Base-by-base conservation (phyloP, 1,139 yeast genomes). In the Pichia sp. region DNA sequence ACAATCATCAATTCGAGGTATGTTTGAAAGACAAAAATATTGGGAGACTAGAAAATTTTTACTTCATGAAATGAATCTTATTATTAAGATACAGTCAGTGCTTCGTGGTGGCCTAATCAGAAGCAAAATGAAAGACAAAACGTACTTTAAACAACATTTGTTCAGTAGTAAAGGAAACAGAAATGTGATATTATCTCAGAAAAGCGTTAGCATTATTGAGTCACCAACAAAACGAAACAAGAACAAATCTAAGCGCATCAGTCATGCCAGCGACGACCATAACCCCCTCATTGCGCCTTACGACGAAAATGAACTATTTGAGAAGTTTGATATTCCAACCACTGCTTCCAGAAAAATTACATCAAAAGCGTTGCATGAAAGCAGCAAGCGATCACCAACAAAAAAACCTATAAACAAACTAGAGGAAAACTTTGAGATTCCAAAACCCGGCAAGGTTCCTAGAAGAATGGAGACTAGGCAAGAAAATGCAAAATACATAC, bases 1-100 rank as follows among this genome's bases (percentile, higher is more conserved):
- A 1, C 80, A 76, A 57, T 56, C 71, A 4, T 47, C 56, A 3
- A 57, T 70, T 1, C 67, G 74, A 56, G 71, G 71, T 5, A 55
- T 58, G 16, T 30, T 48, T 5, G 22, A 60, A 5, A 61, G 71
- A 50, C 54, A 57, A 26, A 49, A 48, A 21, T 48, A 55, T 4
- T 56, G 59, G 47, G 47, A 52, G 8, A 39, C 53, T 12, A 55
- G 62, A 44, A 61, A 54, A 39, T 28, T 18, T 22, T 44, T 64
- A 10, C 41, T 61, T 1, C 48, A 49, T 25, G 55, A 61, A 7
- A 57, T 62, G 6, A 58, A 53, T 41, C 45, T 47, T 6, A 52
- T 60, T n/a, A 66, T 55, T 4, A 53, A 37, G 26, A 26, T 63
- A 4, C 74, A 66, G 55, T 57, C 67, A 18, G 22, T 67, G 1